phyloP scores from a whole-genome alignment of 305 asterid species.

The Withania somnifera region DNA sequence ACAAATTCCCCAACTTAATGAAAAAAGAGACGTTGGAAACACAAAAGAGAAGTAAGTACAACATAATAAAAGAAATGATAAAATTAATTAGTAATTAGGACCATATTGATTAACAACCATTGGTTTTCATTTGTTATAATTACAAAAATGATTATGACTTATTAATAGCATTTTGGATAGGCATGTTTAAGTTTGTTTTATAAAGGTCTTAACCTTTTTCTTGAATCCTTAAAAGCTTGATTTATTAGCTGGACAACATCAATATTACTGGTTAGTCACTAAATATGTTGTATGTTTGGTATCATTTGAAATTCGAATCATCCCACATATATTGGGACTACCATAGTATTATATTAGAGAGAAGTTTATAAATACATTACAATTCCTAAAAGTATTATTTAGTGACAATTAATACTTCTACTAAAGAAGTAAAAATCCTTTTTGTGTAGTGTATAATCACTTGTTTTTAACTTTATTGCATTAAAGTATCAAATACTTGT shows the following conservation, averaged over 20 bases:
- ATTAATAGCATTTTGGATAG: neutral
- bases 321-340: no score
- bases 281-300: neutral
- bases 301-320: neutral
- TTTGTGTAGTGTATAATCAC: no score
- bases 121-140: neutral
- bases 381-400: no score
- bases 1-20: neutral
- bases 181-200: neutral
- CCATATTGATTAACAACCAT: neutral
- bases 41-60: neutral
- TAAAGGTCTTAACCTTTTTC: neutral
- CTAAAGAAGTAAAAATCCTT: no score
- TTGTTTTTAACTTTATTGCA: no score
- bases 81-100: neutral
- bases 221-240: neutral
- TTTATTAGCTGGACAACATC: neutral
- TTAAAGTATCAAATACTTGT: no score
- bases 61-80: neutral
- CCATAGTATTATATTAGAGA: no score
- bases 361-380: no score
- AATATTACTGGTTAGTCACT: neutral
- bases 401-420: no score
- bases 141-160: neutral
- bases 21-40: neutral